Base-by-base conservation (phyloP, 257 asterid genomes). In the Solanum arcanum region DNA sequence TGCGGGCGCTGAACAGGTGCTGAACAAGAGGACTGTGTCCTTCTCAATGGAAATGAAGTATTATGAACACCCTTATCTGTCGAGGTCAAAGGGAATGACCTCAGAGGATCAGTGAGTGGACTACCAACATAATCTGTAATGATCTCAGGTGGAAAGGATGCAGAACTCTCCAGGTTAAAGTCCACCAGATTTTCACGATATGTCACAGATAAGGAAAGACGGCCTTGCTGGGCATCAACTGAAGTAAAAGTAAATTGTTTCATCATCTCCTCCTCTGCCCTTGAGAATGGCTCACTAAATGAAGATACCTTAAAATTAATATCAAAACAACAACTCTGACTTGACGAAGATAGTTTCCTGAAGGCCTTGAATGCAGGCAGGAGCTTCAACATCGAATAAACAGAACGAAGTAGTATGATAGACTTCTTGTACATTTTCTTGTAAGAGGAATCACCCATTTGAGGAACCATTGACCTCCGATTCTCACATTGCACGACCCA, bases 91-190 rank as follows among this genome's bases (percentile, higher is more conserved):
- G 96, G 95, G 89, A 96, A 94, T 86, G 93, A 86, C 92, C 98
- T 92, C 89, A 95, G 86, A 84, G 97, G 98, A 70, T 93, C 95
- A 18, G 98, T 90, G 70, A 95, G 95, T 80, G 98, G 99, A 91
- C 99, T 97, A 29, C 99, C 99, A 29, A 97, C 99, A 89, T 97
- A 97, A 90, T 97, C 99, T 31, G 94, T 69, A 82, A 97, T 97
- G 72, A 97, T 97, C 92, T 96, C 95, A 4, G 98, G 91, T n/a
- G 98, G 98, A 84, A 94, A 94, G 11, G 95, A 90, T 39, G 98
- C 88, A 83, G 89, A 89, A 70, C 93, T 77, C 83, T 97, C 98
- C 12, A 95, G 93, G 83, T 92, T 95, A 88, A 94, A 94, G 89
- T 93, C 93, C 31, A 97, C 90, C 72, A 97, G 89, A 90, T 93